phyloP scores from a whole-genome alignment of 2,329 filamentous ascomycete species.

The Penicillium verrucosum region DNA sequence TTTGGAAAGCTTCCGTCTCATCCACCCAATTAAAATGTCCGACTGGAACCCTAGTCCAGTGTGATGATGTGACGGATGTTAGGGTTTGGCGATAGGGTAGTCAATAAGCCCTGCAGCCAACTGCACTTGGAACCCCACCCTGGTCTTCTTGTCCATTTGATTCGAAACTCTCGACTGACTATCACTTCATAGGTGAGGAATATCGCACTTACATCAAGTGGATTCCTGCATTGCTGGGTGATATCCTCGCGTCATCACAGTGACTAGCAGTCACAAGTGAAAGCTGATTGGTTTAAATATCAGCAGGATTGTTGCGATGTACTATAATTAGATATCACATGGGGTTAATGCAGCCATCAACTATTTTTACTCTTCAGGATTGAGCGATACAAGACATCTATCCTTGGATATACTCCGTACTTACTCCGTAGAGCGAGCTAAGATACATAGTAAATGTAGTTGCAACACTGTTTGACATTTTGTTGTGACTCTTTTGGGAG shows the following conservation, averaged over 20 bases:
- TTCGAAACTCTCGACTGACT: background rate
- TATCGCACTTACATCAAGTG: background rate
- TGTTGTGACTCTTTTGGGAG: background rate
- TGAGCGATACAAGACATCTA: background rate
- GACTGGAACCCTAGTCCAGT: background rate
- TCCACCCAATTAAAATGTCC: slow-evolving; percentile 6
- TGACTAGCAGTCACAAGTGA: slow-evolving; percentile 3
- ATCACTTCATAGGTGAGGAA: background rate
- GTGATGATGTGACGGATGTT: slow-evolving; percentile 1
- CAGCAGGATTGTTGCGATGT: background rate
- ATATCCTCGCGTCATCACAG: slow-evolving; percentile 5
- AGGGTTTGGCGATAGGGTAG: slow-evolving; percentile 7
- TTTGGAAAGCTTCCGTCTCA: slow-evolving; percentile 1
- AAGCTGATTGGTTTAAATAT: background rate
- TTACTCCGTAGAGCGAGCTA: background rate
- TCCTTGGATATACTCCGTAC: too few species aligned
- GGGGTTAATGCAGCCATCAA: background rate
- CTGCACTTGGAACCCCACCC: slow-evolving; percentile 1
- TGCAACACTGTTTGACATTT: background rate
- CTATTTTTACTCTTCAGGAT: background rate
- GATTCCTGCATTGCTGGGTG: background rate
- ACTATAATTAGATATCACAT: slow-evolving; percentile 1
- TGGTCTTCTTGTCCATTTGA: background rate
- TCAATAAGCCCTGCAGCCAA: slow-evolving; percentile 9
- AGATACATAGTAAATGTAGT: background rate